A percentile compares a stretch with the other conserved stretches of the same genome.
These are phyloP conservation scores for Aspergillus carlsbadensis DNA, from an alignment of 495 filamentous ascomycete genomes.

Conservation along the genomic window DNA sequence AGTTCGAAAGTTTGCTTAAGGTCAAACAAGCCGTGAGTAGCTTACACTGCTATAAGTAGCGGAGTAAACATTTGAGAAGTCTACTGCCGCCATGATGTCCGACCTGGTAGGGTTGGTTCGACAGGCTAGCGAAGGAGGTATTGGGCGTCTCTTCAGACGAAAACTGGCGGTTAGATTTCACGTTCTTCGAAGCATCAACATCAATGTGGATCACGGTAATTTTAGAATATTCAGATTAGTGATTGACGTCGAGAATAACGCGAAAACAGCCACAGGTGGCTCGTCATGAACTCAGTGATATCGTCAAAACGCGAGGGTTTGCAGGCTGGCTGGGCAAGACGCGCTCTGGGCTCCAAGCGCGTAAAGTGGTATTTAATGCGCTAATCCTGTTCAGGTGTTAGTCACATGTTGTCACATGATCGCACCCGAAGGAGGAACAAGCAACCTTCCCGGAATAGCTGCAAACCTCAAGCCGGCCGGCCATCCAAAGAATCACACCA, in stretches of 20 bases:
- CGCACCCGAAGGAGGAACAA: constrained; percentile 30
- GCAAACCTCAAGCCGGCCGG: constrained; percentile 28
- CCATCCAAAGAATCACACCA: constrained; percentile 18
- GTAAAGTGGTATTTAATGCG: constrained; percentile 26
- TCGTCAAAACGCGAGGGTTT: constrained; percentile 27
- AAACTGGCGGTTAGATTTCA: constrained; percentile 9
- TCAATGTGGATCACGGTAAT: neutral
- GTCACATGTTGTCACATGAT: constrained; percentile 32
- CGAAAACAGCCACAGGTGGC: constrained; percentile 26
- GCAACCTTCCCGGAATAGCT: constrained; percentile 28
- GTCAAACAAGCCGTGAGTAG: constrained; percentile 10
- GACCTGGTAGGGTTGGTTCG: constrained; percentile 24
- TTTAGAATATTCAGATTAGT: neutral
- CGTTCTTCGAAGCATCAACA: constrained; percentile 13
- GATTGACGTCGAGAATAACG: constrained; percentile 5
- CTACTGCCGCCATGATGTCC: constrained; percentile 42
- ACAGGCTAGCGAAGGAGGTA: constrained; percentile 20
- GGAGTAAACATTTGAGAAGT: constrained; percentile 65
- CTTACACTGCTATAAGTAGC: constrained; percentile 93
- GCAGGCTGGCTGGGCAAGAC: constrained; percentile 19
- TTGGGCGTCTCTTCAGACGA: constrained; percentile 7
- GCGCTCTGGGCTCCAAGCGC: constrained; percentile 24
- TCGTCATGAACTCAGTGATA: constrained; percentile 20
- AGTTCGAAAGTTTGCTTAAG: neutral
- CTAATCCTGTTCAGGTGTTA: constrained; percentile 27